Evolutionary conservation across 805 yeast species (phyloP).

Genomic region (Kodamaea hsintzibuensis): DNA sequence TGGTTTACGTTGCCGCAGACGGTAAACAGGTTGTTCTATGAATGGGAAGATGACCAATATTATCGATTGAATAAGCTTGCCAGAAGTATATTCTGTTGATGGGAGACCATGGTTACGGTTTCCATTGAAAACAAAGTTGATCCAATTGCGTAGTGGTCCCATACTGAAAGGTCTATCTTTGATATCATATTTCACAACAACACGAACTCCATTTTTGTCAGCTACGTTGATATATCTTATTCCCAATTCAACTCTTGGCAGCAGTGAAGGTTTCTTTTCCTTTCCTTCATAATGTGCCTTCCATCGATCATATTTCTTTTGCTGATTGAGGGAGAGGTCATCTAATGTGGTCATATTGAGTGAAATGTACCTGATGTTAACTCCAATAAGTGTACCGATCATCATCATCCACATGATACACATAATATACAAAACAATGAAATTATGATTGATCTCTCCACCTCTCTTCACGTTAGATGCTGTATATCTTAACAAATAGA

Average conservation of each 20-base stretch:
- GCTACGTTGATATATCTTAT: constrained; percentile 46
- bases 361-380: constrained; percentile 47
- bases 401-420: constrained; percentile 48
- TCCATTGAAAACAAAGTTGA: constrained; percentile 31
- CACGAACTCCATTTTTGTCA: constrained; percentile 27
- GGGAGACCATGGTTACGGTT: constrained; percentile 21
- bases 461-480: constrained; percentile 20
- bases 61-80: constrained; percentile 16
- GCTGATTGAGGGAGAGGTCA: constrained; percentile 40
- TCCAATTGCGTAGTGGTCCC: constrained; percentile 39
- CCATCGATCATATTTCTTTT: constrained; percentile 32
- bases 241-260: constrained; percentile 32
- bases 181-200: constrained; percentile 35
- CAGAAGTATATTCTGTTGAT: constrained; percentile 9
- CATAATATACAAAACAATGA: constrained; percentile 48
- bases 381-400: constrained; percentile 40
- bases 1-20: neutral
- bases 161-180: constrained; percentile 35
- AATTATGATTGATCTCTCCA: constrained; percentile 43
- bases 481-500: constrained; percentile 27
- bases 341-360: constrained; percentile 62
- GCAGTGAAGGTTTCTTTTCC: constrained; percentile 9
- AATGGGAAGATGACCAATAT: constrained; percentile 22
- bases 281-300: constrained; percentile 12
- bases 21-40: constrained; percentile 19